Base-by-base conservation (phyloP, 1,284 basidiomycete species). In the Ustilago lituana region DNA sequence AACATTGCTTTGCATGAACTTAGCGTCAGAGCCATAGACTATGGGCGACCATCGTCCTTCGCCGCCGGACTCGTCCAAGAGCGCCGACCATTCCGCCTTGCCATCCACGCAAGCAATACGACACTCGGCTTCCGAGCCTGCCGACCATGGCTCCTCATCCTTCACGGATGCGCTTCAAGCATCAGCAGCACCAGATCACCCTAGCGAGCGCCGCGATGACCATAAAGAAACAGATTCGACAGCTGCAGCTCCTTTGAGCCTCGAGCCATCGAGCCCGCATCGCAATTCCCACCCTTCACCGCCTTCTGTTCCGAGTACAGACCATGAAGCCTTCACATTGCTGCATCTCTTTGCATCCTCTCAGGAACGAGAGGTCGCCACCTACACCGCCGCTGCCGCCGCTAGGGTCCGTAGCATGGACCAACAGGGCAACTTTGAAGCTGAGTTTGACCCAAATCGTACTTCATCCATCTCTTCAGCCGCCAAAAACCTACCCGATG, bases 61-160 rank as follows among this genome's bases (percentile, higher is more conserved):
- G 1, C 24, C 55, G 3, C 41, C 56, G 20, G 11, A 35, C 9
- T 35, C 36, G 7, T 4, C 45, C 5, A 27, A 23, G 11, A 59
- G 22, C 20, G 10, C 15, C 17, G 55, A 54, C 19, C 26, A 50
- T 4, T 40, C 46, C 2, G 47, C 55, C 11, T 36, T 58, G 19
- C 54, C 51, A 1, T 38, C 49, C 2, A 49, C 52, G 1, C 63
- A 66, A n/a, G 38, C 32, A 14, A 49, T 66, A 14, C 48, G 48
- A 10, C 63, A 66, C 23, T 56, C 63, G 12, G 63, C 53, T 0
- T 67, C 64, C 4, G 64, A 67, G 20, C 64, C 64, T 12, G 9
- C 52, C 15, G 48, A 20, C 45, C 2, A 55, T 47, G 0, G 27
- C 27, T 9, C 17, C 8, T 22, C 50, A 7, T 45, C 37, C 10